Conservation (phyloP, 495 filamentous ascomycete genomes). For the Gamarada debralockiae region DNA sequence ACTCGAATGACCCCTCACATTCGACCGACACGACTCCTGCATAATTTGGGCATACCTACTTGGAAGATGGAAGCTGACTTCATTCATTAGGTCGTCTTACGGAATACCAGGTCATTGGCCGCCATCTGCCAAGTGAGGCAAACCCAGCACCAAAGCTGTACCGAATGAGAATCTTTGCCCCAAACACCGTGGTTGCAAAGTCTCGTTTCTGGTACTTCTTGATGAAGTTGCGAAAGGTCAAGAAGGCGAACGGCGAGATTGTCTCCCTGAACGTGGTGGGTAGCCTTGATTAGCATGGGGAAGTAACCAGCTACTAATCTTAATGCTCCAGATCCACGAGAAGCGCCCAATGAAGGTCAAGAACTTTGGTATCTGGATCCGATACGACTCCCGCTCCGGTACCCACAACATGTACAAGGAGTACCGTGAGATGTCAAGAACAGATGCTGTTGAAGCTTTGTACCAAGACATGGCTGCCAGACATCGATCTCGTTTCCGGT, state of each 20-base stretch:
- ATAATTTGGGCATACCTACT: no score
- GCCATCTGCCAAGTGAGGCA: slow-evolving; percentile 93
- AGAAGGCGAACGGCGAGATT: slow-evolving; percentile 99
- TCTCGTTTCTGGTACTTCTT: slow-evolving; percentile 99
- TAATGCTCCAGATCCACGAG: slow-evolving; percentile 76
- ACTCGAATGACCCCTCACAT: no score
- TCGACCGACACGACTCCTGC: no score
- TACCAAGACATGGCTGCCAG: slow-evolving; percentile 99
- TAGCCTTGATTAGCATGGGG: neutral
- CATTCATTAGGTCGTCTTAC: slow-evolving; percentile 79
- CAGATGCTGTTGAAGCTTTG: slow-evolving; percentile 90
- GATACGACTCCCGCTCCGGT: slow-evolving; percentile 98
- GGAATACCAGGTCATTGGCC: slow-evolving; percentile 99
- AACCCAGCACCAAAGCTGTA: slow-evolving; percentile 97
- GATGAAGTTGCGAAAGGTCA: slow-evolving; percentile 96
- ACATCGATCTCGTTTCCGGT: slow-evolving; percentile 95
- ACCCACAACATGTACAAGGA: slow-evolving; percentile 99
- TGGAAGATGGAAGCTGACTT: neutral
- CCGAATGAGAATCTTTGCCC: slow-evolving; percentile 99
- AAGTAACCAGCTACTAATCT: neutral
- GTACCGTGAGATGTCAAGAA: slow-evolving; percentile 96
- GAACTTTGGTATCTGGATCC: slow-evolving; percentile 99
- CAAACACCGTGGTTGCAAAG: slow-evolving; percentile 96
- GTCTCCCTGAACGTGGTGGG: slow-evolving; percentile 93
- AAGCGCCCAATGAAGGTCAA: slow-evolving; percentile 98